Evolutionary conservation across 805 yeast species (phyloP).

Genomic region (Kazachstania kunashirensis): DNA sequence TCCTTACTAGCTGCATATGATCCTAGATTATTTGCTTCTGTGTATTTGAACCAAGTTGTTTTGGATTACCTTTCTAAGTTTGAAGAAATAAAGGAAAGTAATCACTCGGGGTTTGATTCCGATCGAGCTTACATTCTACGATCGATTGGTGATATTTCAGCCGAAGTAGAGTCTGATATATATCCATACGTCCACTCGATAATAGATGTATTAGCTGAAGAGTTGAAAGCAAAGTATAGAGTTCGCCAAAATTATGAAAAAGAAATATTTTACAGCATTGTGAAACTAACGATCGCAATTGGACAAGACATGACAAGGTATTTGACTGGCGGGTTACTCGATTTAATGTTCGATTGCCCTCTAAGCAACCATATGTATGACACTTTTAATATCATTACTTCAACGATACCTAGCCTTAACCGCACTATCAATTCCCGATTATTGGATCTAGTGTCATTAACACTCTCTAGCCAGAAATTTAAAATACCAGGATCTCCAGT

Average conservation of each 20-base stretch:
- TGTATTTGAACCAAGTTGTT: conserved; percentile 68
- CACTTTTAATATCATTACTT: conserved; percentile 56
- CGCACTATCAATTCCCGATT: conserved; percentile 58
- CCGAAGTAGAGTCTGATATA: conserved; percentile 64
- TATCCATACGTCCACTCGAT: conserved; percentile 79
- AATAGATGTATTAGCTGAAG: conserved; percentile 68
- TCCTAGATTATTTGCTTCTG: conserved; percentile 61
- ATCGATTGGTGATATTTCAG: conserved; percentile 72
- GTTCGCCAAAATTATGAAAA: conserved; percentile 64
- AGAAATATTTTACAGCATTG: conserved; percentile 77
- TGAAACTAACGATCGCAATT: conserved; percentile 71
- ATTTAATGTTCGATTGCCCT: conserved; percentile 69
- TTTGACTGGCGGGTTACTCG: conserved; percentile 65
- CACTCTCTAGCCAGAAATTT: conserved; percentile 68
- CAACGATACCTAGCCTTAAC: conserved; percentile 65
- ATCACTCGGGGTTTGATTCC: conserved; percentile 5
- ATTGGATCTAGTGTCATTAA: conserved; percentile 58
- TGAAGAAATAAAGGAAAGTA: conserved; percentile 42
- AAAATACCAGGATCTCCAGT: conserved; percentile 82
- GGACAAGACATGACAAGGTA: conserved; percentile 85
- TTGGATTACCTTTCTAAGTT: conserved; percentile 69
- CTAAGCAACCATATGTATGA: conserved; percentile 66
- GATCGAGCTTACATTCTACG: conserved; percentile 65
- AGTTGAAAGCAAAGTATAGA: conserved; percentile 41
- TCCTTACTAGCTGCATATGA: conserved; percentile 73